Percentiles rank a stretch among this genome's conserved stretches.
These are phyloP conservation scores for Cercophora scortea DNA, from an alignment of 495 filamentous ascomycete species.

Conservation along the genomic window DNA sequence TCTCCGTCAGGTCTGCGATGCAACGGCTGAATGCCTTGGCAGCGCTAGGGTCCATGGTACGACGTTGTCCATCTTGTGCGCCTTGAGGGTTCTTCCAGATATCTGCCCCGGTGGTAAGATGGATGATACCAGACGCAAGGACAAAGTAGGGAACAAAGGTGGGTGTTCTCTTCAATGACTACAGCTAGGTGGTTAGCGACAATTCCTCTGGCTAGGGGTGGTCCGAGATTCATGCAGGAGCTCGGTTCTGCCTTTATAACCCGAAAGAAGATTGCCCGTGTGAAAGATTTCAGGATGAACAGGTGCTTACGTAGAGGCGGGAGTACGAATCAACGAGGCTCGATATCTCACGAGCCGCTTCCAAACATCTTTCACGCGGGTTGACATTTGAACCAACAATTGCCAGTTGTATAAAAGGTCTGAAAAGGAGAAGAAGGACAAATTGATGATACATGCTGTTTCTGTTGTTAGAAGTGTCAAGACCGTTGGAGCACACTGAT, in stretches of 20 bases:
- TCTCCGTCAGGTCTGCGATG: conserved; percentile 46
- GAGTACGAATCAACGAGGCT: conserved; percentile 49
- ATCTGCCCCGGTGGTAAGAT: conserved; percentile 43
- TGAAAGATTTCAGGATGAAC: too few species aligned
- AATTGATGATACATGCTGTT: conserved; percentile 59
- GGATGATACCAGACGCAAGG: conserved; percentile 49
- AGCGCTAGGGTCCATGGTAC: conserved; percentile 22
- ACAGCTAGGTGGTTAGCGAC: too few species aligned
- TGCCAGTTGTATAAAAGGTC: conserved; percentile 55
- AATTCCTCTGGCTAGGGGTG: too few species aligned
- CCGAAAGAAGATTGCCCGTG: too few species aligned
- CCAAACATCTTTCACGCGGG: conserved; percentile 55
- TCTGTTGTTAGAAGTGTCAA: conserved; percentile 3
- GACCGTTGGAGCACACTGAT: background rate
- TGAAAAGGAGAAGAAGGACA: conserved; percentile 55
- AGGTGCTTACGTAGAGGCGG: conserved; percentile 35
- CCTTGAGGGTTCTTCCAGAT: conserved; percentile 2
- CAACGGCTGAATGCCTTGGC: conserved; percentile 32
- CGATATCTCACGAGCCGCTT: conserved; percentile 54
- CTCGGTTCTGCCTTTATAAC: too few species aligned
- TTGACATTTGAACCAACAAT: conserved; percentile 48
- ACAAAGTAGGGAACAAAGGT: conserved; percentile 54
- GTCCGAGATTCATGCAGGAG: too few species aligned
- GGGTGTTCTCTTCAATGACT: conserved; percentile 45
- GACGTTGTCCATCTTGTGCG: background rate